Percentiles rank a stretch among this genome's conserved stretches.
phyloP scores from a whole-genome alignment of 2,329 filamentous ascomycete genomes.

The Didymellaceae sp. region DNA sequence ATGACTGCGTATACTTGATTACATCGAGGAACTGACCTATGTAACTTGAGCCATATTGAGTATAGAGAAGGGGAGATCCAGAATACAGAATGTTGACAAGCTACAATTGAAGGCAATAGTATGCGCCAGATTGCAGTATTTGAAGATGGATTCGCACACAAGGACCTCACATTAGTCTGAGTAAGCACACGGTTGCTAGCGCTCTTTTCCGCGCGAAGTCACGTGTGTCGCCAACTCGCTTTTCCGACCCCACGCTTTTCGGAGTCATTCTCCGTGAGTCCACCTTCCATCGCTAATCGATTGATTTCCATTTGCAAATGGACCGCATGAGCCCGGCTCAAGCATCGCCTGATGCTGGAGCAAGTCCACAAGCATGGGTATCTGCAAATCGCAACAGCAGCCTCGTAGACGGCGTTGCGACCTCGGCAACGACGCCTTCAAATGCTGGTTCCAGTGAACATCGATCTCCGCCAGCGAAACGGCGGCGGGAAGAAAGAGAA shows the following conservation, averaged over 20 bases:
- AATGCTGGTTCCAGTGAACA: slow-evolving; percentile 28
- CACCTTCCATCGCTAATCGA: slow-evolving; percentile 14
- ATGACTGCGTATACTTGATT: too few relatives aligned
- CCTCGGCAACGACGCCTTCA: slow-evolving; percentile 20
- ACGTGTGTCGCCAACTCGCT: neutral
- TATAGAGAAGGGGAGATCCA: too few relatives aligned
- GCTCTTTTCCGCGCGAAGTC: slow-evolving; percentile 1
- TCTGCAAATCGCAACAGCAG: slow-evolving; percentile 19
- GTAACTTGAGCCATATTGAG: too few relatives aligned
- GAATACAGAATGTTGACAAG: too few relatives aligned
- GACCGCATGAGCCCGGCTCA: slow-evolving; percentile 6
- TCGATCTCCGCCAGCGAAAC: slow-evolving; percentile 37
- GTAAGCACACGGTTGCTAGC: too few relatives aligned
- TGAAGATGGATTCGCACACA: too few relatives aligned
- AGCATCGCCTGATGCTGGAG: slow-evolving; percentile 19
- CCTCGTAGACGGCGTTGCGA: slow-evolving; percentile 14
- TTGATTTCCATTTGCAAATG: slow-evolving; percentile 9
- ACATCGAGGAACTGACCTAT: too few relatives aligned
- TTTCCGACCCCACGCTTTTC: slow-evolving; percentile 14
- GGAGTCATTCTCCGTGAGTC: slow-evolving; percentile 12
- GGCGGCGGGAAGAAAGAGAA: slow-evolving; percentile 45
- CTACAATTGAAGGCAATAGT: too few relatives aligned
- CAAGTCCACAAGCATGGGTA: slow-evolving; percentile 12
- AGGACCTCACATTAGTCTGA: too few relatives aligned
- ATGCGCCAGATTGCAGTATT: too few relatives aligned